Evolutionary conservation across 2,329 filamentous ascomycete genomes (phyloP), one percentile per base, ranked within the genome.

Genomic region (Raffaelea deltoideospora): DNA sequence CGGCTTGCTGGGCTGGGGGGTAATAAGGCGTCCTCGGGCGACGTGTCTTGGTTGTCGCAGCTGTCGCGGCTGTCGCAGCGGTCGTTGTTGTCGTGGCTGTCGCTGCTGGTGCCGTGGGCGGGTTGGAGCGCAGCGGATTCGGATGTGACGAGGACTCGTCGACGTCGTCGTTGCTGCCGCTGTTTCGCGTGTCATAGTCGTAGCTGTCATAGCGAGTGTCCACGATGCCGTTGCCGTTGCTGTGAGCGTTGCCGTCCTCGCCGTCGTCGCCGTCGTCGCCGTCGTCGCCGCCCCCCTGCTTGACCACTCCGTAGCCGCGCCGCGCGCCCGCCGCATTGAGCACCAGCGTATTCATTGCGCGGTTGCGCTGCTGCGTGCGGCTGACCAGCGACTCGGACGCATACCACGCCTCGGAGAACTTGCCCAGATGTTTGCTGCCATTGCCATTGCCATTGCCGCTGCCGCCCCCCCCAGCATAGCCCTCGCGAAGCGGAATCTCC

Each of bases 381-480:
- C 58, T 61, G 48, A 69, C 60, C 30, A 71, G 60, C 3, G 67
- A 69, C 28, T 72, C 67, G 1, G 65, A 63, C 3, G 68, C 57
- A 42, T 61, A 61, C 69, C 69, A 73, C 0, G 65, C 59, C 47
- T 72, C 69, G 5, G 62, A 70, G 45, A 71, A 70, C 43, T 57
- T 64, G 30, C 59, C 57, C 1, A 54, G 44, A 23, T 65, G 63
- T 24, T 6, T 20, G n/a, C n/a, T n/a, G n/a, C n/a, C n/a, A n/a
- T n/a, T n/a, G 33, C 19, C 13, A 50, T 23, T 20, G 31, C 39
- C 24, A 36, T 27, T 40, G 48, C 45, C 32, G 49, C 40, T 4
- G 49, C 48, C 18, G 51, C 44, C 19, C 50, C 43, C 8, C 46
- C 42, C 23, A 48, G 46, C 44, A 47, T 55, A 40, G 34, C 39